Evolutionary conservation across 306 rosid species (phyloP).

Genomic region (peach (Prunus persica)): Prunus_persica_NCBIv2 NC_034015.1:14745501-14746000

Average conservation of each 20-base stretch:
- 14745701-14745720: background rate
- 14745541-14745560: too few relatives aligned
- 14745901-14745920: constrained; percentile 71
- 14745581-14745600: too few relatives aligned
- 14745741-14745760: constrained; percentile 77
- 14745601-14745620: constrained; percentile 37
- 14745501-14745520: too few relatives aligned
- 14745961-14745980: background rate
- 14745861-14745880: constrained; percentile 81
- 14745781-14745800: constrained; percentile 63
- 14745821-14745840: constrained; percentile 91
- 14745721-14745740: background rate
- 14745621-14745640: constrained; percentile 19
- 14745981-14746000: background rate
- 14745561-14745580: too few relatives aligned
- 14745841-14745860: constrained; percentile 92
- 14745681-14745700: background rate
- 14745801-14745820: constrained; percentile 56
- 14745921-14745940: constrained; percentile 38
- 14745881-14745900: constrained; percentile 82
- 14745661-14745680: constrained; percentile 66
- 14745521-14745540: too few relatives aligned
- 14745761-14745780: constrained; percentile 74
- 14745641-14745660: constrained; percentile 20
- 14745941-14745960: background rate